Percentiles rank a stretch among this genome's conserved stretches.
Evolutionary conservation across 2,329 filamentous ascomycete species (phyloP).

Genomic region (Mycosphaerelloides madeirae): DNA sequence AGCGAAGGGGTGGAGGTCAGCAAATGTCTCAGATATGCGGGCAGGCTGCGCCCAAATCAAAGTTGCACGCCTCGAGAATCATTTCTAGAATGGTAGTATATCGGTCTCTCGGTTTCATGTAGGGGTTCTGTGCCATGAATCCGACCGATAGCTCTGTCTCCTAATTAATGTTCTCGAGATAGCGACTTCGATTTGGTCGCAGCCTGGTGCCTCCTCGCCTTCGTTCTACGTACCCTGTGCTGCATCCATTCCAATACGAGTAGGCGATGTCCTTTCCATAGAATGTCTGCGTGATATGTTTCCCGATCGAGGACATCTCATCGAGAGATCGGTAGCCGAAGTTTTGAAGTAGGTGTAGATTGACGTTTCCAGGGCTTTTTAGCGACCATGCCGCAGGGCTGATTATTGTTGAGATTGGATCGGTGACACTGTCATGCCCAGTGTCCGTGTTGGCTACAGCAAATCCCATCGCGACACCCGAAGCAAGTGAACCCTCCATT

Average conservation of each 20-base stretch:
- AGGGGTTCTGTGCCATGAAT: too few species aligned
- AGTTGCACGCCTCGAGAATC: too few species aligned
- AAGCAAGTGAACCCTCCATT: neutral
- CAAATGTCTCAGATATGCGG: too few species aligned
- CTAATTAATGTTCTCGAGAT: too few species aligned
- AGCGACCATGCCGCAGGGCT: slow-evolving; percentile 24
- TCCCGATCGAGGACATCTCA: slow-evolving; percentile 34
- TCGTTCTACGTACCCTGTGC: too few species aligned
- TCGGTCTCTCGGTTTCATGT: too few species aligned
- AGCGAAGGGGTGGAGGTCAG: too few species aligned
- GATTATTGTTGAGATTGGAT: slow-evolving; percentile 9
- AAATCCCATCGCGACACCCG: slow-evolving; percentile 22
- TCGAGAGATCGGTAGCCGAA: slow-evolving; percentile 32
- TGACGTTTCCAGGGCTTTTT: slow-evolving; percentile 30
- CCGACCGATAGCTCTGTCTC: too few species aligned
- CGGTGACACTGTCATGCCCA: slow-evolving; percentile 15
- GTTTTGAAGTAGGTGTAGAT: slow-evolving; percentile 31
- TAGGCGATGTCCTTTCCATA: slow-evolving; percentile 33
- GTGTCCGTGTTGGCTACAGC: slow-evolving; percentile 26
- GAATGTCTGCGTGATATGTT: slow-evolving; percentile 26
- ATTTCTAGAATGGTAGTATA: too few species aligned
- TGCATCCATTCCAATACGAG: slow-evolving; percentile 39
- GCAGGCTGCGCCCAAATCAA: too few species aligned
- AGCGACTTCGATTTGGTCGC: too few species aligned
- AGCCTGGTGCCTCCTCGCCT: too few species aligned